phyloP scores from a whole-genome alignment of 208 protist species.

The Spongospora subterranea region DNA sequence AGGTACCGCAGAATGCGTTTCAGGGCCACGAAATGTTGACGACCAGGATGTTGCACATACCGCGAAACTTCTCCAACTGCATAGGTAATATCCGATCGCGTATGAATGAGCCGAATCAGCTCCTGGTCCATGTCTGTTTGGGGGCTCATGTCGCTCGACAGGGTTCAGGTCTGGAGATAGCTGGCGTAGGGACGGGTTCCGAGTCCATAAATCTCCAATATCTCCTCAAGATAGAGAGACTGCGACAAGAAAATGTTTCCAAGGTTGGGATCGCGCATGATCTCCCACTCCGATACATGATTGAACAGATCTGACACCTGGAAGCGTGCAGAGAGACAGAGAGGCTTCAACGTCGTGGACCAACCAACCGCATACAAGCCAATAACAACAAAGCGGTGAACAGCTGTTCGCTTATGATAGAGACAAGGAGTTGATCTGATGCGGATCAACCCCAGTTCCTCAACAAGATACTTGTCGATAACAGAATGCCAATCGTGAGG shows the following conservation, averaged over 20 bases:
- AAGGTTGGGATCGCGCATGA: background rate
- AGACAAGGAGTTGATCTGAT: background rate
- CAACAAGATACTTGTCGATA: background rate
- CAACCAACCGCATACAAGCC: background rate
- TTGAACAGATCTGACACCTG: background rate
- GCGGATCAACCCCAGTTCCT: background rate
- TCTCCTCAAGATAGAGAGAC: background rate
- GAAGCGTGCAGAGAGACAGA: slow-evolving; percentile 1
- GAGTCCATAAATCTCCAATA: slow-evolving; percentile 26
- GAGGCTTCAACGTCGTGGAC: background rate
- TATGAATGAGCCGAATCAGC: slow-evolving; percentile 25
- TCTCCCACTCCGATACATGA: background rate
- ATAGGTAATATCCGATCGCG: slow-evolving; percentile 29
- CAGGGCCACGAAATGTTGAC: slow-evolving; percentile 11
- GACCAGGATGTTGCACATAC: slow-evolving; percentile 34
- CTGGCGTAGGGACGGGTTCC: background rate
- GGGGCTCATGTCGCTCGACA: background rate
- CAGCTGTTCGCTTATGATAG: background rate
- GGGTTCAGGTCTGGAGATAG: background rate
- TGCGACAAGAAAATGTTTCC: background rate
- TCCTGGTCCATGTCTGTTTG: background rate
- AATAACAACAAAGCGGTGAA: background rate
- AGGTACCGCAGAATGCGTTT: slow-evolving; percentile 31
- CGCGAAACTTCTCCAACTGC: slow-evolving; percentile 21
- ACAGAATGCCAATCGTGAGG: background rate